Percentiles rank a stretch among this genome's conserved stretches.
Evolutionary conservation across 768 basidiomycete species (phyloP).

Genomic region (Boletus sensibilis): DNA sequence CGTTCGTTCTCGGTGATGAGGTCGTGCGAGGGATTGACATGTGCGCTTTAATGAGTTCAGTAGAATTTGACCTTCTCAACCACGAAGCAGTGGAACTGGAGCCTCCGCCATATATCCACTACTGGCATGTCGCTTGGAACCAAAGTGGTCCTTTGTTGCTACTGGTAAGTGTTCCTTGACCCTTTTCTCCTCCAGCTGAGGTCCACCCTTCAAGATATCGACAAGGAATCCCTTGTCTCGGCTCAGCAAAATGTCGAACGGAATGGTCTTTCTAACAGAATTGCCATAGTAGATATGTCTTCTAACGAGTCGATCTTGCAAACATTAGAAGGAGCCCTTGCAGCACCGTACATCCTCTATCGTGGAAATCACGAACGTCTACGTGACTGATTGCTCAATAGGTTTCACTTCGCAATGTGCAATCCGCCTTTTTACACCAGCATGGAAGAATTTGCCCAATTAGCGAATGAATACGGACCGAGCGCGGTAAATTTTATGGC

Average conservation of each 20-base stretch:
- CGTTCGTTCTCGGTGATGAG: constrained; percentile 21
- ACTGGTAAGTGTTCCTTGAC: constrained; percentile 50
- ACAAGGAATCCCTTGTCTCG: constrained; percentile 53
- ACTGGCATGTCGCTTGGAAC: constrained; percentile 55
- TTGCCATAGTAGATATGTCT: constrained; percentile 45
- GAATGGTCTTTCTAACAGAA: constrained; percentile 55
- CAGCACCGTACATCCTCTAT: constrained; percentile 3
- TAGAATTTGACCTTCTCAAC: background rate
- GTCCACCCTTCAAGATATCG: constrained; percentile 55
- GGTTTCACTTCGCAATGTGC: constrained; percentile 85
- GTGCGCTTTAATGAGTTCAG: constrained; percentile 40
- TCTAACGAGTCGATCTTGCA: constrained; percentile 45
- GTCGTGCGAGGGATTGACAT: constrained; percentile 65
- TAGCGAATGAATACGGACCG: constrained; percentile 63
- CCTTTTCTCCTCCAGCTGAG: background rate
- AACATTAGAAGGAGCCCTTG: constrained; percentile 12
- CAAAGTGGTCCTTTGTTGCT: constrained; percentile 59
- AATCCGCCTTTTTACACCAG: constrained; percentile 96
- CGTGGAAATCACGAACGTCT: background rate
- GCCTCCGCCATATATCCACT: constrained; percentile 89
- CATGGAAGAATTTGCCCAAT: constrained; percentile 58
- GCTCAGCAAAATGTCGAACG: constrained; percentile 56
- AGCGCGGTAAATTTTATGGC: constrained; percentile 55
- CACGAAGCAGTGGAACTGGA: constrained; percentile 71
- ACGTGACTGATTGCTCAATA: constrained; percentile 17